Percentiles rank a stretch among this genome's conserved stretches.
Evolutionary conservation across 768 basidiomycete genomes (phyloP).

Genomic region (Boletus rubroflammeus): DNA sequence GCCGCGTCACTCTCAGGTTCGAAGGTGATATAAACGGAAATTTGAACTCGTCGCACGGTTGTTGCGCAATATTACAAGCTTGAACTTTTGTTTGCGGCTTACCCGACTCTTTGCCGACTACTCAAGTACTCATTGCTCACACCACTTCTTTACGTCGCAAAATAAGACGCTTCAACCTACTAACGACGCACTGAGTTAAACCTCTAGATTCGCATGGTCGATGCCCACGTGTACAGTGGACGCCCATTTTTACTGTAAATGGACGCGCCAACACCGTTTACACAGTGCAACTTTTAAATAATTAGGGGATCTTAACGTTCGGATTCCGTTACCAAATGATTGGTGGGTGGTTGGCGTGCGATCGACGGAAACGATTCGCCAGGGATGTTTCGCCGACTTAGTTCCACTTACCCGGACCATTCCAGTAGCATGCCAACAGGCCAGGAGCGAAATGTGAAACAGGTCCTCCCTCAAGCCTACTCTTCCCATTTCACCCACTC

Average conservation of each 20-base stretch:
- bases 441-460: constrained; percentile 6
- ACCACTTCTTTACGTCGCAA: background rate
- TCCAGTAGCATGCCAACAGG: constrained; percentile 5
- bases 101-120: background rate
- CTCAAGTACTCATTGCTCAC: background rate
- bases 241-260: background rate
- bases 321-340: constrained; percentile 5
- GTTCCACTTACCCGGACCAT: constrained; percentile 2
- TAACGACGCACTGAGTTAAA: too few species aligned
- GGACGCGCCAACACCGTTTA: background rate
- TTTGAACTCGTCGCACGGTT: background rate
- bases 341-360: background rate
- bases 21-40: background rate
- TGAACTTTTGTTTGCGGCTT: background rate
- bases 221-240: background rate
- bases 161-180: background rate
- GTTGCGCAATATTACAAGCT: background rate
- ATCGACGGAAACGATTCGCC: constrained; percentile 9
- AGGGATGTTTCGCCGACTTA: constrained; percentile 7
- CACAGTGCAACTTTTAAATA: background rate
- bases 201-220: background rate
- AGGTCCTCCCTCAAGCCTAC: background rate
- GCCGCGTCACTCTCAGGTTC: background rate
- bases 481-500: constrained; percentile 2
- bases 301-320: background rate